Percentiles rank a stretch among this genome's conserved stretches.
These are phyloP conservation scores for Parsonsia alboflavescens DNA, from an alignment of 257 asterid species.

Conservation along the genomic window DNA sequence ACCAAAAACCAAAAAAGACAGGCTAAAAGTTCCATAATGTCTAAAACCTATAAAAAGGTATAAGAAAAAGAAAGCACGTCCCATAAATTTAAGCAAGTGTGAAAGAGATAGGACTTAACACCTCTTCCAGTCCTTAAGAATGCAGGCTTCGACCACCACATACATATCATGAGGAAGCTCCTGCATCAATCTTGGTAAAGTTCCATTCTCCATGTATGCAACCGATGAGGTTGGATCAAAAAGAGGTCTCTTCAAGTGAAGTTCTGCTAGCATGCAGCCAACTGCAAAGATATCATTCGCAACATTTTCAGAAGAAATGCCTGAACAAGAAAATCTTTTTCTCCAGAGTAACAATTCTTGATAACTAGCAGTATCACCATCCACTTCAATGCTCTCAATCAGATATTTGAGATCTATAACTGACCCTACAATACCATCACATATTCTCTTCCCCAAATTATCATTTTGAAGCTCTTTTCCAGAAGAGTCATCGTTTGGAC, in stretches of 20 bases:
- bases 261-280: constrained; percentile 94
- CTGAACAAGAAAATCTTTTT: constrained; percentile 36
- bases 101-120: constrained; percentile 26
- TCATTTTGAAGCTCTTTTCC: constrained; percentile 31
- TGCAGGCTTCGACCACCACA: constrained; percentile 71
- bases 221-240: constrained; percentile 54
- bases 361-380: constrained; percentile 65
- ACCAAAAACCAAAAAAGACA: background rate
- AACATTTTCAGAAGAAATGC: constrained; percentile 38
- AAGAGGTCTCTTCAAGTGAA: constrained; percentile 73
- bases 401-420: constrained; percentile 48
- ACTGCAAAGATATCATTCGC: constrained; percentile 80
- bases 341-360: constrained; percentile 83
- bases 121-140: constrained; percentile 79
- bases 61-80: background rate
- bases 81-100: constrained; percentile 11
- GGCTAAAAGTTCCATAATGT: background rate
- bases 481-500: constrained; percentile 27
- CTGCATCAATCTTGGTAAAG: constrained; percentile 55
- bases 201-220: constrained; percentile 59
- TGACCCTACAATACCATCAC: constrained; percentile 27
- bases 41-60: background rate
- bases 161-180: constrained; percentile 67
- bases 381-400: constrained; percentile 58
- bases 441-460: constrained; percentile 26